These are phyloP conservation scores for Starmerella apis DNA, from an alignment of 805 yeast genomes.

Conservation along the genomic window DNA sequence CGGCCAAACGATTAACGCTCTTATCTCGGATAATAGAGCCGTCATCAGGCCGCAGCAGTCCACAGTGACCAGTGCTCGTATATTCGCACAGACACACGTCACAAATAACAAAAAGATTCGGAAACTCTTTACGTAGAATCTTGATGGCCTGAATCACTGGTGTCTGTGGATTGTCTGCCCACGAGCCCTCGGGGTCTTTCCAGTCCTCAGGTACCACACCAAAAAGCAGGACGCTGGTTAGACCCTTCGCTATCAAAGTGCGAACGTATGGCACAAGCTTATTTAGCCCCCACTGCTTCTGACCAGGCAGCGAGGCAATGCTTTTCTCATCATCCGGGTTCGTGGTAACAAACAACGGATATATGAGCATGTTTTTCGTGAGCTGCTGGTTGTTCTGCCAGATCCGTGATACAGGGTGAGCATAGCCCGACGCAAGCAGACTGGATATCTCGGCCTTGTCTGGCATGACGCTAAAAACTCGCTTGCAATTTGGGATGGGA, in stretches of 20 bases:
- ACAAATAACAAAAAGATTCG: slow-evolving; percentile 76
- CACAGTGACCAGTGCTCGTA: slow-evolving; percentile 97
- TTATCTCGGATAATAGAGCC: slow-evolving; percentile 68
- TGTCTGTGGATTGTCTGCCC: slow-evolving; percentile 93
- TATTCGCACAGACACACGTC: slow-evolving; percentile 96
- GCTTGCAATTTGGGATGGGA: too few relatives aligned
- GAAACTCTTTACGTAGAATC: slow-evolving; percentile 53
- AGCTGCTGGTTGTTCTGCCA: slow-evolving; percentile 88
- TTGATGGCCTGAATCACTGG: slow-evolving; percentile 81
- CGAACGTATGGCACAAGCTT: slow-evolving; percentile 62
- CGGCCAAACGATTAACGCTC: slow-evolving; percentile 75
- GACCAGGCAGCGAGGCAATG: slow-evolving; percentile 73
- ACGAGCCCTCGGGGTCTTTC: slow-evolving; percentile 73
- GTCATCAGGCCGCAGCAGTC: slow-evolving; percentile 68
- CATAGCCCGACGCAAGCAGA: slow-evolving; percentile 85
- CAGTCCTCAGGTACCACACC: slow-evolving; percentile 71
- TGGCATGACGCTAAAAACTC: slow-evolving; percentile 13
- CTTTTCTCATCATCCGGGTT: slow-evolving; percentile 63
- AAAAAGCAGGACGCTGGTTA: slow-evolving; percentile 75
- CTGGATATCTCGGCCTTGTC: slow-evolving; percentile 44
- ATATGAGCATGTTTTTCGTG: slow-evolving; percentile 79
- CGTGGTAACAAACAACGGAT: slow-evolving; percentile 81
- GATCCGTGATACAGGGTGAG: slow-evolving; percentile 74
- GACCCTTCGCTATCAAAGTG: slow-evolving; percentile 65
- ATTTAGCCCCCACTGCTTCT: slow-evolving; percentile 76